Base-by-base conservation (phyloP, 306 rosid genomes). In the Prunus campanulata region DNA sequence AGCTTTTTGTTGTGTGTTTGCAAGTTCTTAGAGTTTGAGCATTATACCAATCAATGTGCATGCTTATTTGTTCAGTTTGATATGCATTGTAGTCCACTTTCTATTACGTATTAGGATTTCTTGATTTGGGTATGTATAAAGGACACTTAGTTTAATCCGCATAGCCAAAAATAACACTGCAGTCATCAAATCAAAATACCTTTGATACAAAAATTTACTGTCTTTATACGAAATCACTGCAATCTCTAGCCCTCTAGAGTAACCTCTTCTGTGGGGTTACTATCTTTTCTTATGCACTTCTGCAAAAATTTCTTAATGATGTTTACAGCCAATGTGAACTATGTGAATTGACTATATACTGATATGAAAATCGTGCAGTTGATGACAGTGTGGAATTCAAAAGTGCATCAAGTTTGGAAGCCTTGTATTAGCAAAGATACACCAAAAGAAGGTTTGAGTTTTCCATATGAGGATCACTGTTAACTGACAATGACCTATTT, bases 371-470 rank as follows among this genome's bases (percentile, higher is more conserved):
- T 83, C 63, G 11, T 83, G 90, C 93, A 94, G 98, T 81, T 94
- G 85, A 76, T 84, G 86, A 76, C 78, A 7, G 92, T 87, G 51
- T 94, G 98, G 98, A 89, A 56, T 67, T 81, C 82, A 29, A 86
- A 75, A 64, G 86, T 63, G 79, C 85, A 20, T 76, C 81, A 81
- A 78, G 86, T 67, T 39, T 94, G 98, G 98, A 87, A 82, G 83
- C 93, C 96, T 20, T 94, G 98, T 80, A 85, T 89, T 50, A 74
- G 77, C 80, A 79, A 54, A 75, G 85, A 83, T 72, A 70, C 70
- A 73, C 61, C 77, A 10, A 55, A 71, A 80, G 66, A 85, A 88
- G 97, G 98, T 93, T 71, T 78, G 83, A 20, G 47, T 72, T 67
- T 76, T 72, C 27, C 76, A 30, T 55, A 63, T 8, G 27, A 42